These are phyloP conservation scores for Leccinum solheimii DNA, from an alignment of 1,284 basidiomycete species.

Conservation along the genomic window DNA sequence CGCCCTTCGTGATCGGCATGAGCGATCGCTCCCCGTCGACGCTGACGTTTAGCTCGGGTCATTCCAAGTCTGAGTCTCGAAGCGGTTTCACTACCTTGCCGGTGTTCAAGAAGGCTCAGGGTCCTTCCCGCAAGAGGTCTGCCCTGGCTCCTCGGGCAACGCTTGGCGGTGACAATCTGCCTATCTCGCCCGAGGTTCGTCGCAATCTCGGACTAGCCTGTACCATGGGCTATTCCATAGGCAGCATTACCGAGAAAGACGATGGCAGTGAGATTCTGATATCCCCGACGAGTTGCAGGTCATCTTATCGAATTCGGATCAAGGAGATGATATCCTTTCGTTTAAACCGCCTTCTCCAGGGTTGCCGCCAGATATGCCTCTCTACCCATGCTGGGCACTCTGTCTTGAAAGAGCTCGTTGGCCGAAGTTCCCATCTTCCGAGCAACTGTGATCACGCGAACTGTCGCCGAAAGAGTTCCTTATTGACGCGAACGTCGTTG, in stretches of 20 bases:
- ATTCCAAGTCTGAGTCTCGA: conserved; percentile 33
- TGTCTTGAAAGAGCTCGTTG: conserved; percentile 21
- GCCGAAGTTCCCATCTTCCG: conserved; percentile 44
- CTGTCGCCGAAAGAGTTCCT: no score
- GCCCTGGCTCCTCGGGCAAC: conserved; percentile 32
- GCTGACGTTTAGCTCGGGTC: conserved; percentile 52
- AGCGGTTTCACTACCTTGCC: conserved; percentile 41
- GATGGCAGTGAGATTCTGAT: conserved; percentile 68
- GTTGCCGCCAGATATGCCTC: conserved; percentile 41
- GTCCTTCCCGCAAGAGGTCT: conserved; percentile 40
- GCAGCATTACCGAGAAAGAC: conserved; percentile 42
- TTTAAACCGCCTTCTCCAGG: conserved; percentile 43
- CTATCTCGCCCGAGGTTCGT: conserved; percentile 51
- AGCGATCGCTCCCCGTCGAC: conserved; percentile 41
- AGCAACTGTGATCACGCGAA: conserved; percentile 31
- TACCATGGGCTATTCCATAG: conserved; percentile 61
- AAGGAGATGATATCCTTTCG: conserved; percentile 46
- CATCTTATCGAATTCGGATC: conserved; percentile 56
- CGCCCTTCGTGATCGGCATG: conserved; percentile 13
- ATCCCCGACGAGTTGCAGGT: conserved; percentile 72
- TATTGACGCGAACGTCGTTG: no score
- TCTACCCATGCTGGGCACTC: conserved; percentile 32
- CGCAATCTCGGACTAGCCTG: conserved; percentile 60
- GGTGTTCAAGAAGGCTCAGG: conserved; percentile 49
- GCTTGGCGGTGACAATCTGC: conserved; percentile 27